phyloP scores from a whole-genome alignment of 2,329 filamentous ascomycete genomes.

The Zymoseptoria tritici region DNA sequence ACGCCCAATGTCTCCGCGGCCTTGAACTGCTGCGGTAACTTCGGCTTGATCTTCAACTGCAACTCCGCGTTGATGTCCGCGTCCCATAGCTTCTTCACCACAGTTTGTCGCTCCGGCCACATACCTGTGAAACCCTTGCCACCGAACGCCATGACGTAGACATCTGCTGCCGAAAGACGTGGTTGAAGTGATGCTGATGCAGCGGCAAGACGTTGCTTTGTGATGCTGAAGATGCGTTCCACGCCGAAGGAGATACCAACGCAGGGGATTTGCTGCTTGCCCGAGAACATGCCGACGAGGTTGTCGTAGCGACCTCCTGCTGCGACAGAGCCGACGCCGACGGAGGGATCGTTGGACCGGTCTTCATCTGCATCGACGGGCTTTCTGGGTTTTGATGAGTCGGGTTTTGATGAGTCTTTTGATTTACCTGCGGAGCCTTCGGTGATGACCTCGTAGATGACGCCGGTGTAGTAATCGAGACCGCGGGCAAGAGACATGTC shows the following conservation, averaged over 20 bases:
- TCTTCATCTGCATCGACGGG: conserved; percentile 51
- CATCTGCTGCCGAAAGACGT: conserved; percentile 71
- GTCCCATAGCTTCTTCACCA: conserved; percentile 72
- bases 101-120: conserved; percentile 73
- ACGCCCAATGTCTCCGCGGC: conserved; percentile 71
- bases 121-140: conserved; percentile 76
- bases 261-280: conserved; percentile 69
- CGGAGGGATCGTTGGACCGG: conserved; percentile 67
- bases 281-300: conserved; percentile 87
- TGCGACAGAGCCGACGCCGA: conserved; percentile 80
- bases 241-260: conserved; percentile 90
- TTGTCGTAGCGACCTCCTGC: conserved; percentile 89
- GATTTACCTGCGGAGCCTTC: conserved; percentile 61
- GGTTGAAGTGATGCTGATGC: conserved; percentile 49
- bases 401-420: conserved; percentile 43
- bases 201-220: conserved; percentile 65
- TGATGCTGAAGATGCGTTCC: conserved; percentile 90
- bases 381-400: conserved; percentile 30
- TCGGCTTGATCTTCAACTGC: conserved; percentile 82
- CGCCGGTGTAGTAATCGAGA: conserved; percentile 84
- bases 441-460: conserved; percentile 86
- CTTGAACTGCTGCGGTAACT: conserved; percentile 84
- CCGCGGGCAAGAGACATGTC: conserved; percentile 85
- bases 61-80: conserved; percentile 90
- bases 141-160: conserved; percentile 91